phyloP scores from a whole-genome alignment of 2,329 filamentous ascomycete genomes.

The Macroventuria anomochaeta region DNA sequence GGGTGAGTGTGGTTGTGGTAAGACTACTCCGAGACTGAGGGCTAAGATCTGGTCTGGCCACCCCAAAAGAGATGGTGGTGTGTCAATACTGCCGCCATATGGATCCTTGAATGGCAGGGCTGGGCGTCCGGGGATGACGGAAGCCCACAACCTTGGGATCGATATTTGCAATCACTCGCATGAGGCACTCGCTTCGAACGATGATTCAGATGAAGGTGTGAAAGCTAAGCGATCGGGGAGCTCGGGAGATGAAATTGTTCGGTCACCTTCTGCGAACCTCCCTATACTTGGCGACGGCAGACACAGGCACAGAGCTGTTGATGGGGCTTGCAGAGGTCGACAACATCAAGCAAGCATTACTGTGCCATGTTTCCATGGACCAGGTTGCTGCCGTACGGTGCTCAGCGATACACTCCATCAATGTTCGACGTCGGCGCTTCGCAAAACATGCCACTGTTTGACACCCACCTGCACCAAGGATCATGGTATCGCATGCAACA shows the following conservation, averaged over 20 bases:
- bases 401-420: slow-evolving; percentile 7
- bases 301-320: slow-evolving; percentile 6
- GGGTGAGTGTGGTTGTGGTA: slow-evolving; percentile 12
- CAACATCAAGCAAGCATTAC: slow-evolving; percentile 3
- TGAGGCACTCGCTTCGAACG: neutral
- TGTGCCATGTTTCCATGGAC: neutral
- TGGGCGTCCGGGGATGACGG: slow-evolving; percentile 27
- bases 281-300: neutral
- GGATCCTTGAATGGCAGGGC: slow-evolving; percentile 22
- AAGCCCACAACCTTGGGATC: slow-evolving; percentile 20
- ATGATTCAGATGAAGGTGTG: slow-evolving; percentile 8
- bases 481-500: slow-evolving; percentile 11
- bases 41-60: slow-evolving; percentile 23
- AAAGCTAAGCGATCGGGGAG: slow-evolving; percentile 23
- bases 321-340: slow-evolving; percentile 17
- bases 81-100: slow-evolving; percentile 25
- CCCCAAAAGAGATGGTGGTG: slow-evolving; percentile 18
- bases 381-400: neutral
- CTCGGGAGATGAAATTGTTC: slow-evolving; percentile 18
- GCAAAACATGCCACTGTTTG: slow-evolving; percentile 20
- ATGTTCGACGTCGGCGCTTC: slow-evolving; percentile 10
- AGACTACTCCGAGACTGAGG: slow-evolving; percentile 13
- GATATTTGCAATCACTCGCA: slow-evolving; percentile 11
- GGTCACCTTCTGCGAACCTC: slow-evolving; percentile 8
- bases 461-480: slow-evolving; percentile 8